Base-by-base conservation (phyloP, 2,329 filamentous ascomycete genomes). In the Aspergillus thermomutatus region DNA sequence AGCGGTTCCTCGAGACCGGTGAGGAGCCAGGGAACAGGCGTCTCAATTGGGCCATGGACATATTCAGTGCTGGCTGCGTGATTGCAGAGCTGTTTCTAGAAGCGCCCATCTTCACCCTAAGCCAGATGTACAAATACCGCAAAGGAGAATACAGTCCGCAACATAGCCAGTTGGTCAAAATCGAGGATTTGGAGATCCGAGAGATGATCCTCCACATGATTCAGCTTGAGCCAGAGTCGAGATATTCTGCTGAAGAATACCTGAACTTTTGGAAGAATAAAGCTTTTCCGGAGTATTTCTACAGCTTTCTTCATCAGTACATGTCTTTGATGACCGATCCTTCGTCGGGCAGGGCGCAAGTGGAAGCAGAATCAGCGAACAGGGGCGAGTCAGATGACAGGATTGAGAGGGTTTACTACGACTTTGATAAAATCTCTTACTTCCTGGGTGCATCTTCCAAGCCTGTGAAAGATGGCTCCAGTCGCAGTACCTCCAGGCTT, bases 381-480 rank as follows among this genome's bases (percentile, higher is more conserved):
- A 80, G 92, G 52, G 89, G 89, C 58, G 92, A 97, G 72, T 87
- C 92, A 1, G 94, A 99, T 72, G 92, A 97, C 63, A 86, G 94
- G 45, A 97, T 99, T 67, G 91, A 97, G 66, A 86, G 92, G 46
- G 88, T 99, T 0, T 97, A 90, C 69, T 86, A 90, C 64, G 94
- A 99, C 69, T 97, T 97, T 75, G 94, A 99, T 72, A 99, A 97
- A 73, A 96, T 99, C 52, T 92, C 93, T 0, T 96, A 95, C 69
- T 95, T 96, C 56, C 82, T 99, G 1, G 92, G 91, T 14, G 91
- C 91, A 59, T 83, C 85, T 27, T 80, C 86, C 46, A 80, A 80
- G 43, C 74, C 77, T 48, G 67, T 74, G 31, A 67, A 66, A 40
- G 61, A 70, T 55, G 66, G 65, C 49, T 72, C 71, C 17, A 69